Evolutionary conservation across 2,329 filamentous ascomycete species (phyloP).

Genomic region (Claviceps sorghi): DNA sequence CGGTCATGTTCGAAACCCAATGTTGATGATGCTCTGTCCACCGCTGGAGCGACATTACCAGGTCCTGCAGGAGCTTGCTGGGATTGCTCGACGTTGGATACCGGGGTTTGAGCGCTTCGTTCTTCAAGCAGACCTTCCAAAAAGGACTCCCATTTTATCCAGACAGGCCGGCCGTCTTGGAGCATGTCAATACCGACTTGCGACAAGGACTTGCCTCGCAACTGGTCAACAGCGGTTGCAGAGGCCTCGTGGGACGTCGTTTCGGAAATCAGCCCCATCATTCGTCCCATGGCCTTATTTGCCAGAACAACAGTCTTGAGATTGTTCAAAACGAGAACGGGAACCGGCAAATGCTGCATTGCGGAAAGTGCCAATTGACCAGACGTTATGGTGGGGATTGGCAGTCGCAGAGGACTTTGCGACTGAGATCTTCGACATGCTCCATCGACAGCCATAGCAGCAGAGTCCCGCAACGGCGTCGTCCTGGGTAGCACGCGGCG

Average conservation of each 20-base stretch:
- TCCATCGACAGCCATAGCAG: conserved; percentile 8
- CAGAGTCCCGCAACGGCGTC: conserved; percentile 22
- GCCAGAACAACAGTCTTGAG: conserved; percentile 57
- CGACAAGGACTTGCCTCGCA: conserved; percentile 51
- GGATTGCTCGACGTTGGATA: conserved; percentile 10
- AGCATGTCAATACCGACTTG: conserved; percentile 62
- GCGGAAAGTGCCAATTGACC: conserved; percentile 49
- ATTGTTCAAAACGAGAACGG: conserved; percentile 52
- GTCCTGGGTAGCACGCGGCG: conserved; percentile 13
- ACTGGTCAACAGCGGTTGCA: conserved; percentile 37
- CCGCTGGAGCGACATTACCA: conserved; percentile 25
- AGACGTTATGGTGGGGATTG: conserved; percentile 33
- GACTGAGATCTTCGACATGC: conserved; percentile 21
- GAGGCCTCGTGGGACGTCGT: conserved; percentile 25
- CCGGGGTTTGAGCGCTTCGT: conserved; percentile 18
- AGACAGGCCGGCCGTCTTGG: conserved; percentile 48
- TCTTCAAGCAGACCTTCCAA: conserved; percentile 37
- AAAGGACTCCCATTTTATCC: conserved; percentile 45
- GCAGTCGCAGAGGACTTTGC: conserved; percentile 23
- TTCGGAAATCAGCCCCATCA: conserved; percentile 39
- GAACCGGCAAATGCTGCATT: conserved; percentile 60
- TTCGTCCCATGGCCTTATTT: conserved; percentile 59
- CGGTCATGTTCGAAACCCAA: conserved; percentile 19
- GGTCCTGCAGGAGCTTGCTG: conserved; percentile 11
- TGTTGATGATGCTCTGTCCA: conserved; percentile 6